Evolutionary conservation across 306 rosid genomes (phyloP).

Genomic region (Acacia acuminata): DNA sequence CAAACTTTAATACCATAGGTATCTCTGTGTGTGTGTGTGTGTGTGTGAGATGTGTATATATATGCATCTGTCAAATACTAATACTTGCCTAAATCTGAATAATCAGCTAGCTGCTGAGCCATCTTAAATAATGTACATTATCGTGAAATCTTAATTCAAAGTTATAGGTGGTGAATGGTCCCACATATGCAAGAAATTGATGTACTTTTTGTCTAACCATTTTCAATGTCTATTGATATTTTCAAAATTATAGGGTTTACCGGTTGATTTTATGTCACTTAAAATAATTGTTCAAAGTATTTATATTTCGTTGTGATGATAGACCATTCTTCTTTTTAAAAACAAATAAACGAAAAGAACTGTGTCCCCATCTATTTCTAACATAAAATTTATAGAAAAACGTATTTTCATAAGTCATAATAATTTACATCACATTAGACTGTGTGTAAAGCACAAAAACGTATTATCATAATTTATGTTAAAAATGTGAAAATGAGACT

Average conservation of each 20-base stretch:
- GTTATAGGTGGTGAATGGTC: neutral
- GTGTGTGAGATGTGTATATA: neutral
- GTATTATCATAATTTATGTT: too few species aligned
- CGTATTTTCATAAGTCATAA: too few species aligned
- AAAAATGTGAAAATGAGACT: neutral
- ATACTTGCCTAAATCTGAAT: neutral
- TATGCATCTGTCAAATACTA: too few species aligned
- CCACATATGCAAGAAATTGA: neutral
- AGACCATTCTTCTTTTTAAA: too few species aligned
- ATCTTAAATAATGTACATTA: neutral
- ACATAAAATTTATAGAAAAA: too few species aligned
- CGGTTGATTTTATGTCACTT: neutral
- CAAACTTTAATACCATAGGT: neutral
- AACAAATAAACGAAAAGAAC: too few species aligned
- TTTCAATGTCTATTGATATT: neutral
- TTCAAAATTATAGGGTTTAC: neutral
- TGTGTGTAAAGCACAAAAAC: neutral
- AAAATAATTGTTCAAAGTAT: neutral
- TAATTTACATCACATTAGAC: neutral
- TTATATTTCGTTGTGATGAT: neutral
- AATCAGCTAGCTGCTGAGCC: neutral
- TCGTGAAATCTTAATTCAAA: neutral
- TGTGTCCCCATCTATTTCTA: too few species aligned
- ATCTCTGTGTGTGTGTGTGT: neutral
- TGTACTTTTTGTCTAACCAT: neutral